Conservation (phyloP, 257 asterid genomes). For the Prunella vulgaris region DNA sequence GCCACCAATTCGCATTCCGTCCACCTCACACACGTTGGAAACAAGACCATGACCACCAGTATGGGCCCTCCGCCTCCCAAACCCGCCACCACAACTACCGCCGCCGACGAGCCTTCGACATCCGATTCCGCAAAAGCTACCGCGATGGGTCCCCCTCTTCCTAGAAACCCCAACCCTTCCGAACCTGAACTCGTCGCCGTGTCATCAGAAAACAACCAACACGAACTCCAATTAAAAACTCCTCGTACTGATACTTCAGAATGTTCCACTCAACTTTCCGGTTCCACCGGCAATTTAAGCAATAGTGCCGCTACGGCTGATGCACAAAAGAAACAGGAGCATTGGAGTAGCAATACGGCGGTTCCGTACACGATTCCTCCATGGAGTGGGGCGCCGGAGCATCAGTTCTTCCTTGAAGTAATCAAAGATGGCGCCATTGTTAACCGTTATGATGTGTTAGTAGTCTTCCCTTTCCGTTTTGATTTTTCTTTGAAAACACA, state of each 20-base stretch:
- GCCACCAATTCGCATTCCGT: slow-evolving; percentile 19
- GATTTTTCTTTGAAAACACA: neutral
- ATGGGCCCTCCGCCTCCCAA: slow-evolving; percentile 77
- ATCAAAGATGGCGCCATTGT: slow-evolving; percentile 82
- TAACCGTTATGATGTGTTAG: slow-evolving; percentile 71
- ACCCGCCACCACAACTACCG: slow-evolving; percentile 28
- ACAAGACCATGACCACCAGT: slow-evolving; percentile 37
- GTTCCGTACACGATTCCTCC: slow-evolving; percentile 75
- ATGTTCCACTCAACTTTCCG: slow-evolving; percentile 13
- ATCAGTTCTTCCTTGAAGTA: slow-evolving; percentile 62
- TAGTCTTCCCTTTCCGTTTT: neutral
- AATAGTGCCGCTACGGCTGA: slow-evolving; percentile 18
- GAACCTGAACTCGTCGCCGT: slow-evolving; percentile 26
- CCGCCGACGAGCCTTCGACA: slow-evolving; percentile 32
- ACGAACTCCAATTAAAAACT: slow-evolving; percentile 23
- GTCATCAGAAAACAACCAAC: slow-evolving; percentile 15
- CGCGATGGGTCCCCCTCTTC: slow-evolving; percentile 44
- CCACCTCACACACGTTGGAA: slow-evolving; percentile 9
- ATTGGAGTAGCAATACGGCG: slow-evolving; percentile 24
- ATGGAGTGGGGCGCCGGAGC: slow-evolving; percentile 79
- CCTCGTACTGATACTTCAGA: slow-evolving; percentile 18
- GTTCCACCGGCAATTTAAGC: slow-evolving; percentile 15
- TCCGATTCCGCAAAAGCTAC: slow-evolving; percentile 24
- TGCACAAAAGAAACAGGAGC: slow-evolving; percentile 33
- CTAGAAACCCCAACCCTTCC: slow-evolving; percentile 29